phyloP scores from a whole-genome alignment of 1,139 yeast species.

The Spathaspora jeffriesii region DNA sequence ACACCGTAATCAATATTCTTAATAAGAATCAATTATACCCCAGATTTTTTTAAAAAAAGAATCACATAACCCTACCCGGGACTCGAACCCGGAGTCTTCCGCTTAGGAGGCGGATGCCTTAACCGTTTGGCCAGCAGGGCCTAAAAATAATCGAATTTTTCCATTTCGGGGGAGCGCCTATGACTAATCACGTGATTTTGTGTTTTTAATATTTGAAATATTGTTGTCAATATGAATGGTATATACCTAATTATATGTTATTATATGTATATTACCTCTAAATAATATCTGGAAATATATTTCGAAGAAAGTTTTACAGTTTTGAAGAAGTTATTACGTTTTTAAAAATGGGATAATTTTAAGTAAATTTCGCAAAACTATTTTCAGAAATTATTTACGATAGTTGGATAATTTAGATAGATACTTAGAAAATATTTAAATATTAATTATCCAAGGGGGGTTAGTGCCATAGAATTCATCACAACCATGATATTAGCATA shows the following conservation, averaged over 20 bases:
- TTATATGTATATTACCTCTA: not conserved
- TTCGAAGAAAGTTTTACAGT: too few relatives aligned
- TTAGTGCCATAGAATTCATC: too few relatives aligned
- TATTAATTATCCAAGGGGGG: too few relatives aligned
- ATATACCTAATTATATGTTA: not conserved
- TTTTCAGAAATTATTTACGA: too few relatives aligned
- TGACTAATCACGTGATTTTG: not conserved
- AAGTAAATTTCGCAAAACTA: too few relatives aligned
- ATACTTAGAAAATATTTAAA: too few relatives aligned
- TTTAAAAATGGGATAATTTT: too few relatives aligned
- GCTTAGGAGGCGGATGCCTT: conserved; percentile 97
- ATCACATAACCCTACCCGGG: conserved; percentile 84
- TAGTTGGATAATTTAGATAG: too few relatives aligned
- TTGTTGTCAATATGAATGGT: not conserved
- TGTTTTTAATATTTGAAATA: not conserved
- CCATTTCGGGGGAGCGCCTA: not conserved
- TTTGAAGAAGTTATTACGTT: too few relatives aligned
- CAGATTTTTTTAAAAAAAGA: not conserved
- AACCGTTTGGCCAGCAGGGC: conserved; percentile 93
- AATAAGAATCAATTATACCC: not conserved
- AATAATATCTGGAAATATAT: too few relatives aligned
- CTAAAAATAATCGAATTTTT: not conserved
- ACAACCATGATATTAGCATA: too few relatives aligned
- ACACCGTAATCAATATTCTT: too few relatives aligned
- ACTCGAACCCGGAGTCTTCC: conserved; percentile 97